Base-by-base conservation (phyloP, 2,329 filamentous ascomycete species). In the Arthrobotrys iridis region DNA sequence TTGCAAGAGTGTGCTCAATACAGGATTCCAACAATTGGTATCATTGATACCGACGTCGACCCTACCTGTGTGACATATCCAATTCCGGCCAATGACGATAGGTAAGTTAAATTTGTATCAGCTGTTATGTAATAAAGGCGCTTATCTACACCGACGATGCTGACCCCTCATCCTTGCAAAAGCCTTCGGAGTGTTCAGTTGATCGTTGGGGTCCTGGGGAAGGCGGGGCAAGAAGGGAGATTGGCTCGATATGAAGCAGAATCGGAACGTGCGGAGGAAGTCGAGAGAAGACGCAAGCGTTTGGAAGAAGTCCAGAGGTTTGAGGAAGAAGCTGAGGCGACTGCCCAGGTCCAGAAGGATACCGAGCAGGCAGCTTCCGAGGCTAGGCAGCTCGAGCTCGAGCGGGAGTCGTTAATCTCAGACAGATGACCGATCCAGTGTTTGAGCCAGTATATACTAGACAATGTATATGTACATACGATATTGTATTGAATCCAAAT, bases 61-160 rank as follows among this genome's bases (percentile, higher is more conserved):
- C 92, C 95, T 0, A 92, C 92, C 0, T 94, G 92, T 88, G 93
- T 98, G 58, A 98, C 95, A 2, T 99, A 99, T 81, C 91, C 92
- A 11, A 97, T 99, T 79, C 95, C 95, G 1, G 93, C 93, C 58
- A 99, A 99, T 82, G 95, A 99, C 81, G 95, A 99, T 85, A 93
- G 90, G 90, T 92, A 82, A 80, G 85, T 59, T 26, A n/a, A n/a
- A n/a, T n/a, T 43, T 2, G 2, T 48, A 28, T 1, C 26, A 18
- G 18, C 24, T 37, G 13, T 35, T 30, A 43, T 41, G 4, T 41
- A 33, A 43, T n/a, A 15, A n/a, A 26, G 15, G 20, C 18, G 4
- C 26, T 60, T 28, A 52, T 50, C n/a, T 55, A 5, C 33, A 20
- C 35, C 8, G 20, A 7, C 5, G 24, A 13, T 43, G 55, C 55